phyloP scores from a whole-genome alignment of 352 stramenopile species.

The Globisporangium solare region DNA sequence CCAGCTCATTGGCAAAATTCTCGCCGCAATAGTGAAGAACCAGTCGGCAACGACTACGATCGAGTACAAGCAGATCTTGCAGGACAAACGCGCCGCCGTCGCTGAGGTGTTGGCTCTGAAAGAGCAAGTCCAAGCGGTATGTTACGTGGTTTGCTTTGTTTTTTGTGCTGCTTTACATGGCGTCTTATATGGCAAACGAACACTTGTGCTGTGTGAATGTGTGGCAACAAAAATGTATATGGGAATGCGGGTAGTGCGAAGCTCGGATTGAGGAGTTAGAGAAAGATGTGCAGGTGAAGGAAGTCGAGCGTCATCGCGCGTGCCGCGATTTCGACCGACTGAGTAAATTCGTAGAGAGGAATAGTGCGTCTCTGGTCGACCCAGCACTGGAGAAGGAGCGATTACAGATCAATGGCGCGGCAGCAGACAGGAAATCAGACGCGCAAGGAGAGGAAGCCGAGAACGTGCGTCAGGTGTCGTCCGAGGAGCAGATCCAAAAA shows the following conservation, averaged over 20 bases:
- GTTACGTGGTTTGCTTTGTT: conserved; percentile 11
- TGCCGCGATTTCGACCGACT: conserved; percentile 76
- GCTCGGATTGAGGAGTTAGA: conserved; percentile 54
- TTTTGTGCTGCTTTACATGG: conserved; percentile 6
- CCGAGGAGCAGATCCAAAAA: conserved; percentile 3
- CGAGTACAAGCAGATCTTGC: conserved; percentile 53
- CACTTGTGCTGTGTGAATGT: neutral
- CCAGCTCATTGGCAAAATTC: conserved; percentile 31
- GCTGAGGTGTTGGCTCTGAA: conserved; percentile 41
- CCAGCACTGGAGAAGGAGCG: conserved; percentile 18
- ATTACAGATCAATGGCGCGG: conserved; percentile 5
- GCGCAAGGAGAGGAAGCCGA: conserved; percentile 12
- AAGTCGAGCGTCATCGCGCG: conserved; percentile 69
- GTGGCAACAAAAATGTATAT: neutral
- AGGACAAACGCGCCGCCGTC: conserved; percentile 49
- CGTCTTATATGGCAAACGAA: neutral
- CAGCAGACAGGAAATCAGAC: conserved; percentile 11
- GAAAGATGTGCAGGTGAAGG: conserved; percentile 64
- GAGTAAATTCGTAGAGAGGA: conserved; percentile 45
- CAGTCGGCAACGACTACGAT: conserved; percentile 23
- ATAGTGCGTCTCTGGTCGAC: conserved; percentile 9
- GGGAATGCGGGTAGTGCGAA: conserved; percentile 34
- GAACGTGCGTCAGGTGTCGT: neutral
- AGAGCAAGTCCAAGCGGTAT: conserved; percentile 49
- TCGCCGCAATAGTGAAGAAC: conserved; percentile 19